A percentile compares a stretch with the other conserved stretches of the same genome.
phyloP scores from a whole-genome alignment of 768 basidiomycete species.

The Pleurotus cornucopiae region DNA sequence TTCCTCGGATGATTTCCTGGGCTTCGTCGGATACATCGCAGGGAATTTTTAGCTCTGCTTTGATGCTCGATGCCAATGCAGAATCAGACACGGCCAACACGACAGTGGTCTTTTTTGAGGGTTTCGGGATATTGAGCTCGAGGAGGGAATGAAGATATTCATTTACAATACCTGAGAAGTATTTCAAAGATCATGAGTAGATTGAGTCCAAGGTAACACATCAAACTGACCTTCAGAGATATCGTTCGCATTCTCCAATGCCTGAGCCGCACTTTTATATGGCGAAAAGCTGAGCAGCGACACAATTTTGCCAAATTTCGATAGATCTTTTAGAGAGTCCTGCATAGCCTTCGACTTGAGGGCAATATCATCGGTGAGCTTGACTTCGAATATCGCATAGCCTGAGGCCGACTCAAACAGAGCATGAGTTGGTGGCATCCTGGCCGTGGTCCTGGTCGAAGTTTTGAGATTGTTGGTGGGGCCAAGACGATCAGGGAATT shows the following conservation, averaged over 20 bases:
- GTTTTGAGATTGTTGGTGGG: slow-evolving; percentile 13
- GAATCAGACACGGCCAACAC: slow-evolving; percentile 78
- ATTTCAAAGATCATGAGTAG: not conserved
- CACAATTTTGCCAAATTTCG: slow-evolving; percentile 92
- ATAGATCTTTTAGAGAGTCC: slow-evolving; percentile 80
- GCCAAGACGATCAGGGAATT: slow-evolving; percentile 19
- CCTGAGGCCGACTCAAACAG: slow-evolving; percentile 94
- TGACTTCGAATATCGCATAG: slow-evolving; percentile 88
- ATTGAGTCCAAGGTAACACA: not conserved
- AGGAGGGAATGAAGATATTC: slow-evolving; percentile 80
- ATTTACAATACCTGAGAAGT: slow-evolving; percentile 68
- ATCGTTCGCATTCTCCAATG: slow-evolving; percentile 94
- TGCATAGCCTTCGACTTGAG: slow-evolving; percentile 75
- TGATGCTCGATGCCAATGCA: slow-evolving; percentile 73
- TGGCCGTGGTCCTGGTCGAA: slow-evolving; percentile 27
- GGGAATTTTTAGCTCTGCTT: slow-evolving; percentile 61
- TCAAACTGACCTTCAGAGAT: slow-evolving; percentile 79
- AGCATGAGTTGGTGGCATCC: slow-evolving; percentile 71
- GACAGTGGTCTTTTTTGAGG: slow-evolving; percentile 65
- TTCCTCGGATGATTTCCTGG: slow-evolving; percentile 85
- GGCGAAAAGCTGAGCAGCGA: slow-evolving; percentile 86
- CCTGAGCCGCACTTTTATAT: slow-evolving; percentile 90
- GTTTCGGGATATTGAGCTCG: slow-evolving; percentile 81
- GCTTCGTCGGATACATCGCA: slow-evolving; percentile 81
- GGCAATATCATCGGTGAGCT: slow-evolving; percentile 84